phyloP scores from a whole-genome alignment of 176 grass and related monocot species.

The Rhynchospora tenuis region DNA sequence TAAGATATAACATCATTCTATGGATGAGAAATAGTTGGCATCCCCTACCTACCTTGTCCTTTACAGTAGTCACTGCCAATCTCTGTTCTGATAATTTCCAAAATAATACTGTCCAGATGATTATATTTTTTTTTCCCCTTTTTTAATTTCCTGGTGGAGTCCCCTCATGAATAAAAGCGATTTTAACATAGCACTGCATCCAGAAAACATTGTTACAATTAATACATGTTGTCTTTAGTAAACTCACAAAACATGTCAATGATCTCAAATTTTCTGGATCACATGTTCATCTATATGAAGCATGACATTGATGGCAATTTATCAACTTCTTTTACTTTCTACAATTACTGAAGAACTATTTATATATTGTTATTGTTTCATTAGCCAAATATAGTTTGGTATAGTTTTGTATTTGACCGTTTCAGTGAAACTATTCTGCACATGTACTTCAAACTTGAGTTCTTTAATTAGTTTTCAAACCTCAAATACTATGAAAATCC shows the following conservation, averaged over 20 bases:
- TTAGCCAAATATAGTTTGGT: neutral
- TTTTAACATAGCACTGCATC: neutral
- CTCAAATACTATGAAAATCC: neutral
- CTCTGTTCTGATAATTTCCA: neutral
- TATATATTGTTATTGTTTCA: neutral
- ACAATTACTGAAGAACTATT: neutral
- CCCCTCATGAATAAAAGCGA: neutral
- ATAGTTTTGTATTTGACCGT: neutral
- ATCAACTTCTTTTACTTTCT: neutral
- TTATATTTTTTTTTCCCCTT: neutral
- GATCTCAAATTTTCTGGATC: neutral
- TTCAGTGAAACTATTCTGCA: neutral
- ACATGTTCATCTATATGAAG: neutral
- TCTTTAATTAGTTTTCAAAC: neutral
- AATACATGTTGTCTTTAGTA: neutral
- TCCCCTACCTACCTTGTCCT: neutral
- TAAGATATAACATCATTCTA: constrained; percentile 7
- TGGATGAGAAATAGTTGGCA: constrained; percentile 9
- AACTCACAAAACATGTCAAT: neutral
- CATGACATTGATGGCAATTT: neutral
- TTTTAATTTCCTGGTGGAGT: neutral
- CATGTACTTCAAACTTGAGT: neutral
- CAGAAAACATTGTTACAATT: neutral
- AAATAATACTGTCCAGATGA: neutral
- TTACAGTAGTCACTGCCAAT: neutral